Percentiles rank a stretch among this genome's conserved stretches.
phyloP scores from a whole-genome alignment of 2,329 filamentous ascomycete genomes.

The Bipolaris zeicola region DNA sequence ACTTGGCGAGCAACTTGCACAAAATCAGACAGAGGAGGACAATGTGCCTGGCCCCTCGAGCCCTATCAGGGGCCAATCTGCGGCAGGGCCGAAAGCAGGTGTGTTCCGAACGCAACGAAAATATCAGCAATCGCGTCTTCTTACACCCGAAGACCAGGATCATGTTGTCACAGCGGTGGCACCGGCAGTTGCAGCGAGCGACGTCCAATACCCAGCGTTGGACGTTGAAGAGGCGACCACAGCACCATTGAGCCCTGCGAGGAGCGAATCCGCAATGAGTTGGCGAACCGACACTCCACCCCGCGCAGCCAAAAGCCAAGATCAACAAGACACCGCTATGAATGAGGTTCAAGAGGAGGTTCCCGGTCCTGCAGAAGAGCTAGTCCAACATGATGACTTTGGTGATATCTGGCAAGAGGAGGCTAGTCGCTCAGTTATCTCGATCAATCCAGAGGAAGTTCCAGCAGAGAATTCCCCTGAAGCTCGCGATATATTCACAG shows the following conservation, averaged over 20 bases:
- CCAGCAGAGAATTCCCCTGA: slow-evolving; percentile 22
- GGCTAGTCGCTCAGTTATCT: slow-evolving; percentile 47
- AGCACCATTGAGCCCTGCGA: slow-evolving; percentile 37
- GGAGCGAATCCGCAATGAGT: slow-evolving; percentile 44
- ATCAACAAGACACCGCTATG: background rate
- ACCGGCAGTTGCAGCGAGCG: slow-evolving; percentile 11
- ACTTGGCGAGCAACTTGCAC: slow-evolving; percentile 48
- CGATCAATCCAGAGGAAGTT: slow-evolving; percentile 25
- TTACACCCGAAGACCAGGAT: slow-evolving; percentile 45
- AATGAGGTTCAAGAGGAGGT: slow-evolving; percentile 6
- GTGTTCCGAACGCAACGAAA: slow-evolving; percentile 32
- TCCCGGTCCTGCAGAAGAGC: slow-evolving; percentile 4
- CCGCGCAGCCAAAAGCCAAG: background rate
- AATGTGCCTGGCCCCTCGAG: slow-evolving; percentile 25
- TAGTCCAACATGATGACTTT: slow-evolving; percentile 23
- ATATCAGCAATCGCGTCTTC: slow-evolving; percentile 37
- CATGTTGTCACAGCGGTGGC: slow-evolving; percentile 21
- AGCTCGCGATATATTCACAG: slow-evolving; percentile 44
- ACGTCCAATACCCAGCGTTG: slow-evolving; percentile 39
- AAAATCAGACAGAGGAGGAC: slow-evolving; percentile 22
- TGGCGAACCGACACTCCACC: slow-evolving; percentile 37
- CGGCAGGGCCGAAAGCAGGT: slow-evolving; percentile 21
- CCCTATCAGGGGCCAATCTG: slow-evolving; percentile 21
- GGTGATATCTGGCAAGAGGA: slow-evolving; percentile 57
- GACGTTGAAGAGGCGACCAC: slow-evolving; percentile 19